phyloP scores from a whole-genome alignment of 352 stramenopile genomes.

The Plasmopara viticola region DNA sequence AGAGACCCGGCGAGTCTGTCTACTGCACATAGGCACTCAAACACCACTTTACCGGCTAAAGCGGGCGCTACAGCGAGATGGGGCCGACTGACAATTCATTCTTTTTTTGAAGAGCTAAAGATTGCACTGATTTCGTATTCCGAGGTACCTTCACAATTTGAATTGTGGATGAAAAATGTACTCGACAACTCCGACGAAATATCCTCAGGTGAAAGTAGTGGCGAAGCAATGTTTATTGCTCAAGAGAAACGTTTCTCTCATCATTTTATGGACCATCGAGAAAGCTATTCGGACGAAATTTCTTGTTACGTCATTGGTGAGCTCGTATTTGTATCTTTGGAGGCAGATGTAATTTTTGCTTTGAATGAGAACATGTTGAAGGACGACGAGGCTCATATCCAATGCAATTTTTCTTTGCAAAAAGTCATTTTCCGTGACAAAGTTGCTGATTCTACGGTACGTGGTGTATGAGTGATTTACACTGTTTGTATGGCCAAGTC shows the following conservation, averaged over 20 bases:
- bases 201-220: constrained; percentile 30
- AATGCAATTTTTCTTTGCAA: constrained; percentile 43
- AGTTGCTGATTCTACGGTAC: constrained; percentile 42
- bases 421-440: constrained; percentile 35
- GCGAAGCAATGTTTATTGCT: constrained; percentile 17
- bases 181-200: constrained; percentile 31
- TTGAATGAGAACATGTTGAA: constrained; percentile 5
- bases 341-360: constrained; percentile 16
- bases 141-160: constrained; percentile 38
- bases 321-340: constrained; percentile 22
- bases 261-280: constrained; percentile 28
- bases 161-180: constrained; percentile 46
- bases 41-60: background rate
- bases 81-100: constrained; percentile 19
- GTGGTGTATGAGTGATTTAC: constrained; percentile 5
- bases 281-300: constrained; percentile 26
- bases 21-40: constrained; percentile 1
- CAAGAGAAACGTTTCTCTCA: constrained; percentile 5
- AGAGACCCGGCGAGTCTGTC: constrained; percentile 12
- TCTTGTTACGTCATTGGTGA: constrained; percentile 35
- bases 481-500: constrained; percentile 6
- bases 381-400: constrained; percentile 9
- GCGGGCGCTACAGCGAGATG: constrained; percentile 4
- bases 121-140: constrained; percentile 40
- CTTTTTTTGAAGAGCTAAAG: constrained; percentile 44